Evolutionary conservation across 2,329 filamentous ascomycete species (phyloP).

Genomic region (Ophiostoma novo-ulmi): DNA sequence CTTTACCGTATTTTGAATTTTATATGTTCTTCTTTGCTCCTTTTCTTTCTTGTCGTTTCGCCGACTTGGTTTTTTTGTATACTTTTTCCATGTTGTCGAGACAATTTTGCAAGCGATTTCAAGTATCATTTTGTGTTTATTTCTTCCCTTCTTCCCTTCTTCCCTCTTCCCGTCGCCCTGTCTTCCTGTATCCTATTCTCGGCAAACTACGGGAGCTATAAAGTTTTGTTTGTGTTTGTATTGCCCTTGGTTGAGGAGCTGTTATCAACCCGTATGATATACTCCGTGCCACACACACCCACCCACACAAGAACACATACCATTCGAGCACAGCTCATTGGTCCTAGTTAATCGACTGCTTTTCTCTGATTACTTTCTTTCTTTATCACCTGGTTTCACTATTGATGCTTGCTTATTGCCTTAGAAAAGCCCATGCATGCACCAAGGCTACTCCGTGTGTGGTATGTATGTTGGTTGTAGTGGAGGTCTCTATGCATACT

Average conservation of each 20-base stretch:
- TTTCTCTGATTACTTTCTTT: background rate
- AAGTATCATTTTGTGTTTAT: background rate
- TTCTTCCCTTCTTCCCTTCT: background rate
- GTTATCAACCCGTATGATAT: background rate
- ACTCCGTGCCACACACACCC: background rate
- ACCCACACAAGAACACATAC: background rate
- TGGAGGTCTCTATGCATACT: background rate
- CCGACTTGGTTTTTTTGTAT: conserved; percentile 17
- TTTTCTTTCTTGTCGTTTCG: conserved; percentile 8
- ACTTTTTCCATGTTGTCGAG: conserved; percentile 20
- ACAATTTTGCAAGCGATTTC: background rate
- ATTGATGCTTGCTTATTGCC: background rate
- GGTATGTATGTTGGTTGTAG: background rate
- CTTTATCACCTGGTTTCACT: background rate
- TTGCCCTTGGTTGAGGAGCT: background rate
- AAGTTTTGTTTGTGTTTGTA: background rate
- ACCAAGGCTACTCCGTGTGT: background rate
- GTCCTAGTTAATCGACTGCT: background rate
- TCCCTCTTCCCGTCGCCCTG: background rate
- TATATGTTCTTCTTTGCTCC: background rate
- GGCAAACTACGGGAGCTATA: conserved; percentile 1
- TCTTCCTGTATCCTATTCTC: background rate
- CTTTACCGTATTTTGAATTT: background rate
- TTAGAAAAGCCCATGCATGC: background rate
- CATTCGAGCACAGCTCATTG: background rate